These are phyloP conservation scores for Nannizzia gypsea DNA, from an alignment of 2,329 filamentous ascomycete genomes.

Conservation along the genomic window DNA sequence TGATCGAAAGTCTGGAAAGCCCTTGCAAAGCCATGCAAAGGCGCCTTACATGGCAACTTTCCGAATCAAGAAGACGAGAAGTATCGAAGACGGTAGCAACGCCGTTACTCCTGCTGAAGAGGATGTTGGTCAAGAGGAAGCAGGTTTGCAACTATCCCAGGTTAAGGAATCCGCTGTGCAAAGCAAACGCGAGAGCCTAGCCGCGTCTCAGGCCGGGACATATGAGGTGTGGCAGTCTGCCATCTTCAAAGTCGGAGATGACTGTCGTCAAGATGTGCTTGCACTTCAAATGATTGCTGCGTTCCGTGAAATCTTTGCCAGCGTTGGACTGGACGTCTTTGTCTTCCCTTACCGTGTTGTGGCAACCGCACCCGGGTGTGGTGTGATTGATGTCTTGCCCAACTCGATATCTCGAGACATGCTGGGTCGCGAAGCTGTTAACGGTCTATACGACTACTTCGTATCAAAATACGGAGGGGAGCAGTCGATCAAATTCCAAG, in stretches of 20 bases:
- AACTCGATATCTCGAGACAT: constrained; percentile 98
- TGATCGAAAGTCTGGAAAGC: constrained; percentile 94
- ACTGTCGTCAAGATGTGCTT: constrained; percentile 92
- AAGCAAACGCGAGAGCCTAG: neutral
- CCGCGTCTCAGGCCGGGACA: constrained; percentile 31
- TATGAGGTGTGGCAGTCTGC: constrained; percentile 98
- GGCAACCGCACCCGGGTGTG: constrained; percentile 90
- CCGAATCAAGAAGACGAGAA: constrained; percentile 72
- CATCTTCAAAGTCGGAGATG: constrained; percentile 99
- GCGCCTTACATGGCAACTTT: constrained; percentile 99
- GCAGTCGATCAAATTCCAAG: constrained; percentile 87
- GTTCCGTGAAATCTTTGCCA: constrained; percentile 94
- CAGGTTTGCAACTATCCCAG: neutral
- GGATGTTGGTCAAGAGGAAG: constrained; percentile 11
- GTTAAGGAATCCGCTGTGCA: constrained; percentile 12
- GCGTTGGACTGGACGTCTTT: constrained; percentile 86
- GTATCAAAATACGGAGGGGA: constrained; percentile 94
- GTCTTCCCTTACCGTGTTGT: constrained; percentile 97
- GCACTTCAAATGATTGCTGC: constrained; percentile 96
- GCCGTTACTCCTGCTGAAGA: constrained; percentile 36
- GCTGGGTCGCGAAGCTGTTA: constrained; percentile 94
- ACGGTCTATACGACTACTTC: constrained; percentile 97
- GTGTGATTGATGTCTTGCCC: constrained; percentile 93
- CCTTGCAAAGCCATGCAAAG: constrained; percentile 93
- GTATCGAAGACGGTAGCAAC: constrained; percentile 36